Evolutionary conservation across 495 filamentous ascomycete genomes (phyloP).

Genomic region (Aspergillus cristatus): DNA sequence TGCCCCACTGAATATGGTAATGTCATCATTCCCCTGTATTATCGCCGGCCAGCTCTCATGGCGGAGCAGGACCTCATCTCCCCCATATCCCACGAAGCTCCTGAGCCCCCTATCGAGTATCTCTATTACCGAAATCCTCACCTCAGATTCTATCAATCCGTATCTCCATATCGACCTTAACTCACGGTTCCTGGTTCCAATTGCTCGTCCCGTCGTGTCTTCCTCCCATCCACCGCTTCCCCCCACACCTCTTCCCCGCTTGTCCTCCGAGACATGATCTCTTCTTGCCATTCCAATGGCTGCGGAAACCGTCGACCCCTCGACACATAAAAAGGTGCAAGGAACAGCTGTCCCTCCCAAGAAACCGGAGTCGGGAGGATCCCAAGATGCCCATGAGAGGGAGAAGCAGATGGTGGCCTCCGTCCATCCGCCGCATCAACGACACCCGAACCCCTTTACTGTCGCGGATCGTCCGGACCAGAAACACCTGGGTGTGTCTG

Average conservation of each 20-base stretch:
- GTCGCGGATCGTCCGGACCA: constrained; percentile 44
- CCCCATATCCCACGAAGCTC: too few species aligned
- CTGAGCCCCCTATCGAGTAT: too few species aligned
- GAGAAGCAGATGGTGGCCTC: constrained; percentile 40
- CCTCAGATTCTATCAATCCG: too few species aligned
- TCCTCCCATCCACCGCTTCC: constrained; percentile 1
- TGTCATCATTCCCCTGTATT: too few species aligned
- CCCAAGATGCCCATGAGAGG: constrained; percentile 33
- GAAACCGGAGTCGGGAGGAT: constrained; percentile 28
- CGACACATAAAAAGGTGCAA: constrained; percentile 29
- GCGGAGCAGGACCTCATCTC: too few species aligned
- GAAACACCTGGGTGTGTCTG: constrained; percentile 49
- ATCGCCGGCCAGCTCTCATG: too few species aligned
- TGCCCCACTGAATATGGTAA: too few species aligned
- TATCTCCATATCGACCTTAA: too few species aligned
- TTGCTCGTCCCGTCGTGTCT: constrained; percentile 10
- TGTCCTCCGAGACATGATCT: constrained; percentile 26
- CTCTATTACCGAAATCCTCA: too few species aligned
- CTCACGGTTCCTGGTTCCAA: too few species aligned
- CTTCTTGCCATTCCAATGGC: constrained; percentile 29
- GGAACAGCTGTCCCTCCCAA: constrained; percentile 13
- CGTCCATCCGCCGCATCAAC: constrained; percentile 36
- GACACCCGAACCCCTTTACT: constrained; percentile 42
- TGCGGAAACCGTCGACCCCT: constrained; percentile 34
- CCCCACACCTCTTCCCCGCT: constrained; percentile 8